Evolutionary conservation across 768 basidiomycete genomes (phyloP), one percentile per base, ranked within the genome.

Genomic region (Lactarius tabidus): DNA sequence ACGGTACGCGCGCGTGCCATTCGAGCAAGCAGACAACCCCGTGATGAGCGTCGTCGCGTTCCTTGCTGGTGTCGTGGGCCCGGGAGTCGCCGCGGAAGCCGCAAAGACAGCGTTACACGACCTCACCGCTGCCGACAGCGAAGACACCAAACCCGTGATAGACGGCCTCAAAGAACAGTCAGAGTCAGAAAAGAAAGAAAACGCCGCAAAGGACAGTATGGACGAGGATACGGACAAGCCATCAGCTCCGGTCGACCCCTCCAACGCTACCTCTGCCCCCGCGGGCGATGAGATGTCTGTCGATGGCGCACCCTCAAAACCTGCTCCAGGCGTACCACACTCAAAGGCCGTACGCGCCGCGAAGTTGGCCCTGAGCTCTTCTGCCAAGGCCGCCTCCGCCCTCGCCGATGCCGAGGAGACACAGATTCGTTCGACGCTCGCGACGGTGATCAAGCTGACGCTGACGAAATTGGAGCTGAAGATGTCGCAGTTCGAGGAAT

Each of bases 1-100:
- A 52, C 77, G 89, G 62, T 93, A 87, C 60, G 86, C 87, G 0
- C 78, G 89, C 18, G 82, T 97, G 60, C 96, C 96, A 0, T 97
- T 98, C 73, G 90, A 94, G 70, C 91, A 94, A 74, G 86, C 91
- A 6, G 97, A 99, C 72, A 98, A 98, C 72, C 97, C 97, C 0
- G 93, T 99, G 20, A 94, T 99, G 94, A 93, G 91, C 74, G 97
- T 98, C 28, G 95, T 98, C 23, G 94, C 97, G 2, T 98, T 98
- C 79, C 81, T 99, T 28, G 94, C 97, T 9, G 91, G 93, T 7
- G 94, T 95, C 12, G 90, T 98, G 8, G 87, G 86, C 12, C 93
- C 94, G 0, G 88, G 88, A 0, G 90, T 97, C 5, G 96, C 95
- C 4, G 91, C 93, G 0, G 94, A 94, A 65, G 96, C 95, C 1